phyloP scores from a whole-genome alignment of 768 basidiomycete species.

The Podaxis rugospora region DNA sequence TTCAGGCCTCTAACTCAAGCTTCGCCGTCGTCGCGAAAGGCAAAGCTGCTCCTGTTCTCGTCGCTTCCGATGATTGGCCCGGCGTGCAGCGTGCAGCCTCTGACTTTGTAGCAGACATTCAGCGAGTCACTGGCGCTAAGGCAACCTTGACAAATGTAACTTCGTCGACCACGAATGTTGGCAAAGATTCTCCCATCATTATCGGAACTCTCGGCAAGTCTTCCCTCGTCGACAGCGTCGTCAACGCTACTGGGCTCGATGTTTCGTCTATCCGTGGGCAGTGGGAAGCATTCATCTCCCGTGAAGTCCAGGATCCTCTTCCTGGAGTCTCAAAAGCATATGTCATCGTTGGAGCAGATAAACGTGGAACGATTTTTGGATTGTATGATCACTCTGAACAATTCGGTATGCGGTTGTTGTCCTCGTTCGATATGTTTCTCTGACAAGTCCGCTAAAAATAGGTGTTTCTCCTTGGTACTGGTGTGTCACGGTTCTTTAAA shows the following conservation, averaged over 20 bases:
- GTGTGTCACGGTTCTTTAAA: slow-evolving; percentile 26
- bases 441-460: slow-evolving; percentile 17
- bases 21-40: slow-evolving; percentile 44
- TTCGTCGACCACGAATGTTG: slow-evolving; percentile 19
- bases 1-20: slow-evolving; percentile 29
- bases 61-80: slow-evolving; percentile 56
- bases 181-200: slow-evolving; percentile 44
- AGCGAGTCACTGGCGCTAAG: slow-evolving; percentile 51
- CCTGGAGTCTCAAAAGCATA: slow-evolving; percentile 57
- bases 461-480: slow-evolving; percentile 71
- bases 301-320: slow-evolving; percentile 49
- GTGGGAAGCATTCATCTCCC: slow-evolving; percentile 62
- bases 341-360: slow-evolving; percentile 66
- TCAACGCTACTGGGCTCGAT: slow-evolving; percentile 49
- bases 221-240: slow-evolving; percentile 44
- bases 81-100: slow-evolving; percentile 57
- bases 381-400: slow-evolving; percentile 69
- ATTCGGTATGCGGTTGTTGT: slow-evolving; percentile 38
- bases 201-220: slow-evolving; percentile 62
- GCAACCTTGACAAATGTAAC: slow-evolving; percentile 51
- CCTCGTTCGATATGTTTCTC: not conserved
- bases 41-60: slow-evolving; percentile 43
- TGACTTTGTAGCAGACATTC: slow-evolving; percentile 59
- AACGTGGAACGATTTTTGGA: slow-evolving; percentile 63
- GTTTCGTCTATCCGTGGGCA: slow-evolving; percentile 54